Evolutionary conservation across 129 eudicot genomes (phyloP).

Genomic region (Erigeron canadensis): DNA sequence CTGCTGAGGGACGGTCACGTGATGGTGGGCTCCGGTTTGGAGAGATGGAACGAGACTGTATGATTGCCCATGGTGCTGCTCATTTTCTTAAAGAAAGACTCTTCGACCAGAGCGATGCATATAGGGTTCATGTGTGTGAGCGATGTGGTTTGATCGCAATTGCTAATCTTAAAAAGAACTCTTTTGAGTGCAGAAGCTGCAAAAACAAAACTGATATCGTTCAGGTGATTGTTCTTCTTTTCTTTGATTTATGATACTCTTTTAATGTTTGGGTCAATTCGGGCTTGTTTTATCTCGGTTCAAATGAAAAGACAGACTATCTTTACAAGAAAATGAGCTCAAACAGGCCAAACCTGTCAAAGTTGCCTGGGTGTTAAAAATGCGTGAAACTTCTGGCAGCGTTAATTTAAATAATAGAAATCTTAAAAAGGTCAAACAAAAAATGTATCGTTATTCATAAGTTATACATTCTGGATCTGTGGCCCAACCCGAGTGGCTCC

Average conservation of each 20-base stretch:
- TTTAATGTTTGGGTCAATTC: background rate
- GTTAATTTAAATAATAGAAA: no score
- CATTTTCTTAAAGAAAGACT: constrained; percentile 88
- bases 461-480: background rate
- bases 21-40: constrained; percentile 98
- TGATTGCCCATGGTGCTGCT: constrained; percentile 99
- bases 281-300: background rate
- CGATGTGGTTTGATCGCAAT: constrained; percentile 81
- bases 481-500: background rate
- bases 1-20: constrained; percentile 97
- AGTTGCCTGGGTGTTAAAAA: no score
- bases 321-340: background rate
- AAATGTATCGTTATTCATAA: background rate
- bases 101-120: constrained; percentile 96
- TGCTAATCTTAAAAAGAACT: constrained; percentile 78
- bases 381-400: no score
- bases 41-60: constrained; percentile 97
- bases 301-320: background rate
- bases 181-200: constrained; percentile 93
- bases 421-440: no score
- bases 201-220: constrained; percentile 90
- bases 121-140: constrained; percentile 90
- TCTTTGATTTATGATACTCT: background rate
- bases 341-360: no score
- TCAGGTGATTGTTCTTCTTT: constrained; percentile 44